A percentile compares a stretch with the other conserved stretches of the same genome.
Evolutionary conservation across 306 rosid genomes (phyloP).

Genomic region (Cucurbita moschata): DNA sequence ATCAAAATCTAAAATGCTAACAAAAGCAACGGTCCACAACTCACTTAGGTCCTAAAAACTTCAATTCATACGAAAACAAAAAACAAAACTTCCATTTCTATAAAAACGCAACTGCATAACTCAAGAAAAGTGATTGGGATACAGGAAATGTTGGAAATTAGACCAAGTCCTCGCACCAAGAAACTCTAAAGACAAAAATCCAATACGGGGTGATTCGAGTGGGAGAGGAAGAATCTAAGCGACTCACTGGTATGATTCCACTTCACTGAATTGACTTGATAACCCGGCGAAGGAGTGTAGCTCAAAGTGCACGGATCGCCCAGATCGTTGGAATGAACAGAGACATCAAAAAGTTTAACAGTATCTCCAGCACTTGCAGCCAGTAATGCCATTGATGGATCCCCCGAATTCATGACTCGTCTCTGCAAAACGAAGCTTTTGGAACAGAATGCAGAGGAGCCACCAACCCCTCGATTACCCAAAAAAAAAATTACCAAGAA

Average conservation of each 20-base stretch:
- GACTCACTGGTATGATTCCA: slow-evolving; percentile 96
- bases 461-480: neutral
- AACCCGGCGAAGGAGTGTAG: slow-evolving; percentile 74
- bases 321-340: slow-evolving; percentile 73
- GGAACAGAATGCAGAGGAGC: neutral
- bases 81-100: neutral
- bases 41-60: neutral
- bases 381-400: slow-evolving; percentile 64
- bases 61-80: neutral
- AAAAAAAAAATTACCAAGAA: neutral
- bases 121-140: neutral
- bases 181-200: no score
- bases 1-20: neutral
- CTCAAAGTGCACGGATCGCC: slow-evolving; percentile 82
- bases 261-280: slow-evolving; percentile 70
- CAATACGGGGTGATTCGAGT: neutral
- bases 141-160: neutral
- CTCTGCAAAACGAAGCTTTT: neutral
- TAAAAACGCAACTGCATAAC: neutral
- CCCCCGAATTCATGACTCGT: slow-evolving; percentile 21
- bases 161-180: neutral
- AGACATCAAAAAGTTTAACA: slow-evolving; percentile 79
- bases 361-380: slow-evolving; percentile 94
- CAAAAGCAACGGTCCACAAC: neutral
- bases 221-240: neutral